These are phyloP conservation scores for Emiliania huxleyi DNA, from an alignment of 78 protist species.

Conservation along the genomic window DNA sequence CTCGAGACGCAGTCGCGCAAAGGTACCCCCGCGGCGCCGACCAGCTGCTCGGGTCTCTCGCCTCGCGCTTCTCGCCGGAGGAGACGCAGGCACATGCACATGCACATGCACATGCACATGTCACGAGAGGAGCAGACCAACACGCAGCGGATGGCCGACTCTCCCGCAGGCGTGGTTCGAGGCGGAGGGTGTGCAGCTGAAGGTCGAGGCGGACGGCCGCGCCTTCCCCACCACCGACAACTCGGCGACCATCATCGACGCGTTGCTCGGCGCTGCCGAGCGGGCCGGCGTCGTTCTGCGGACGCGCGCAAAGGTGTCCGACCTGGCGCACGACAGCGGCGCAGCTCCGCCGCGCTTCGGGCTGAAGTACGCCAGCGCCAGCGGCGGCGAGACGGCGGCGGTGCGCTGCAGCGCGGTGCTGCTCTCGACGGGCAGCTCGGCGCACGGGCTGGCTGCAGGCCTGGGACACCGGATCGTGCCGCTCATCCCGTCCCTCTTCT, in stretches of 20 bases:
- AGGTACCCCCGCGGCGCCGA: not conserved
- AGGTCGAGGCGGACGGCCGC: conserved; percentile 19
- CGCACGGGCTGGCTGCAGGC: not conserved
- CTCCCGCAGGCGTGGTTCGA: not conserved
- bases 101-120: too few species aligned
- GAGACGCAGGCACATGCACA: too few species aligned
- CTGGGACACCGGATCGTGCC: not conserved
- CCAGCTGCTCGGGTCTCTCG: not conserved
- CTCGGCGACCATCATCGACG: not conserved
- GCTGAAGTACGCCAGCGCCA: too few species aligned
- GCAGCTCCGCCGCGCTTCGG: too few species aligned
- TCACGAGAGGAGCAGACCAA: too few species aligned
- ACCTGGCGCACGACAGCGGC: too few species aligned
- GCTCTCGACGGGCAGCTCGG: not conserved
- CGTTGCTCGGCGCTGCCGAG: not conserved
- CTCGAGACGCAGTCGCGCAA: not conserved
- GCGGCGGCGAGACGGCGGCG: too few species aligned
- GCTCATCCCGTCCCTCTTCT: not conserved
- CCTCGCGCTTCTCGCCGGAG: not conserved
- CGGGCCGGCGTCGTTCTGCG: not conserved
- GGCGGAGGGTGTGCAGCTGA: not conserved
- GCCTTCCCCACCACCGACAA: conserved; percentile 1
- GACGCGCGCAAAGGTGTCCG: not conserved
- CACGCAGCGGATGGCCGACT: too few species aligned
- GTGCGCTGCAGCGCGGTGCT: not conserved